Evolutionary conservation across 164 flowering plant genomes (phyloP), one percentile per base, ranked within the genome.

Genomic region (Piper betle): DNA sequence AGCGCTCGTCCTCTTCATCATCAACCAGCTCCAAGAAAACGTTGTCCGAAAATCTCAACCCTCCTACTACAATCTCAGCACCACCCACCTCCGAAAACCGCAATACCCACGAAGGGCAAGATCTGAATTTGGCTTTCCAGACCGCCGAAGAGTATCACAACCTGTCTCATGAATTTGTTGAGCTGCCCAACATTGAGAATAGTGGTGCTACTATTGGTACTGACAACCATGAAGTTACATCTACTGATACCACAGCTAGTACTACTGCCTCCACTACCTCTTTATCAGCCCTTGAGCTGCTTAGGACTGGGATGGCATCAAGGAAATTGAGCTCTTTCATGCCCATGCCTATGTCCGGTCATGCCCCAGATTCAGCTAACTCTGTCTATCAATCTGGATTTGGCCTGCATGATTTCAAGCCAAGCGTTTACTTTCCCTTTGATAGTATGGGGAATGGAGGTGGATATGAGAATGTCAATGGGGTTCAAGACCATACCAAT

Each of bases 51-150:
- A 84, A 83, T 74, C 83, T 75, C 40, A 73, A 73, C 61, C 77
- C 77, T 55, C 67, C 69, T 38, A 68, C 33, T 0, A 25, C 33
- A 1, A 25, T 2, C 53, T 62, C 54, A 10, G 60, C 75, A 38
- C 62, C 60, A 8, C 65, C 72, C 33, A 40, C 75, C 13, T 25
- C 74, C 60, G 81, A 76, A 67, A 80, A 79, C 82, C 79, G 84
- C 69, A 82, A 73, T 62, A 75, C 76, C 75, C 79, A 75, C 61
- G 73, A 77, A 59, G 78, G 80, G 20, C 88, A 83, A 46, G 92
- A 84, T 71, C 86, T 88, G 16, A 84, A 86, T 75, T 69, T 85
- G 50, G 81, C 82, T 15, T 83, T 76, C 75, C 80, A 76, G 46
- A 72, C 82, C 25, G 37, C 71, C 11, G 80, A 69, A 37, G 71